Evolutionary conservation across 163 green algal species (phyloP), one percentile per base, ranked within the genome.

Genomic region (Trebouxiophyceae sp.): DNA sequence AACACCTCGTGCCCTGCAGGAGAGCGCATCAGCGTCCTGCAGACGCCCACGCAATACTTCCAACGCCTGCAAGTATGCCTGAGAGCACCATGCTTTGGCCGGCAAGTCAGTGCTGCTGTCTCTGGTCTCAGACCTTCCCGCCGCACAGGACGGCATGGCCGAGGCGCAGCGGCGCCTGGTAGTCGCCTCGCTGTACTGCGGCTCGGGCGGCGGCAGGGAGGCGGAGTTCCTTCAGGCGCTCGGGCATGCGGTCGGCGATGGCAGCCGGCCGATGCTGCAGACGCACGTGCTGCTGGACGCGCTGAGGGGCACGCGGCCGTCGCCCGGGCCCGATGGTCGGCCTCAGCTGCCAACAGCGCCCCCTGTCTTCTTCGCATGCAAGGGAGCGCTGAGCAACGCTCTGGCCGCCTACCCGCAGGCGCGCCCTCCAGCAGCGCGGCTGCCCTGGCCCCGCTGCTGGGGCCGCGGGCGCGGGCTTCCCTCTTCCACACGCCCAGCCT

Each of bases 401-500:
- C n/a, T n/a, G n/a, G n/a, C n/a, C n/a, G n/a, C n/a, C n/a, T n/a
- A n/a, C n/a, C n/a, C n/a, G 2, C 34, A 47, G 33, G 23, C 28
- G 33, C 39, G 31, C 24, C 6, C 50, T 44, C 71, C 31, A 62
- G 46, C 0, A 33, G 5, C 27, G n/a, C 4, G 19, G 33, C 72
- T 31, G 28, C 69, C 20, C 30, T 58, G 12, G 45, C 34, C 8
- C 2, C 7, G 45, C 33, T 22, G 44, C 44, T 56, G 45, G 33
- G 33, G 0, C 7, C 26, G 27, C 3, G 58, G 20, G 60, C 63
- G 6, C 3, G 5, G 24, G 58, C 76, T 33, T 54, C 61, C 5
- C 72, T 80, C 20, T 81, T 81, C 33, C 74, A 81, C 26, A 78
- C 74, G 0, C 71, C 74, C 1, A 46, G 63, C n/a, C 64, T 79